Evolutionary conservation across 345 rosid species (phyloP), one percentile per base, ranked within the genome.

Genomic region (Corchorus capsularis): DNA sequence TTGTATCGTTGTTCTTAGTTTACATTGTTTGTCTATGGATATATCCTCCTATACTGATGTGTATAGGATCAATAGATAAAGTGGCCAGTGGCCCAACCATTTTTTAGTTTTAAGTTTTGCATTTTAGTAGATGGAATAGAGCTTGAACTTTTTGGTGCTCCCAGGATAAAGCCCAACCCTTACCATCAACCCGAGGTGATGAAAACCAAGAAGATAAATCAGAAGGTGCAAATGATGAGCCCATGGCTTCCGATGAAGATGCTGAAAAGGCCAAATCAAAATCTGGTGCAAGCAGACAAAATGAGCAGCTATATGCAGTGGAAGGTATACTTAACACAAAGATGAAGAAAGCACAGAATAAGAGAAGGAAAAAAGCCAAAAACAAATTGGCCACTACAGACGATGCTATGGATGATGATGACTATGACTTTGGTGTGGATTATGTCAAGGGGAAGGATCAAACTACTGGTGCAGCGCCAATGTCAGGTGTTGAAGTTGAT

Each of bases 401-500:
- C 34, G 85, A 93, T 78, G 43, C 69, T 6, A 89, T 89, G 91
- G 96, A 86, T 1, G 96, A 83, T 0, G 91, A 82, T 68, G 92
- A 93, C 78, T 90, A 88, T 71, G 91, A 95, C 87, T 93, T 95
- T 81, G 91, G 90, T 80, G 89, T 86, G 35, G 98, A 95, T 85
- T 90, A 86, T n/a, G 70, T 71, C 8, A 88, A 88, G 87, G 85
- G n/a, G 20, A 67, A 46, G 20, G 76, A 45, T 47, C 81, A 75
- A 72, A 82, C 79, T 6, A 67, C 72, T 2, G 86, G 76, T 3
- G 72, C 79, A 79, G 84, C 85, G 71, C 94, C 92, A 0, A 82
- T 87, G 93, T 81, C 88, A 12, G 88, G 83, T 45, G 62, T 86
- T 69, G 81, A 85, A 76, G 74, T 85, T 66, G 85, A 82, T 54